These are phyloP conservation scores for Pythium phragmiticola DNA, from an alignment of 352 stramenopile species.

Conservation along the genomic window DNA sequence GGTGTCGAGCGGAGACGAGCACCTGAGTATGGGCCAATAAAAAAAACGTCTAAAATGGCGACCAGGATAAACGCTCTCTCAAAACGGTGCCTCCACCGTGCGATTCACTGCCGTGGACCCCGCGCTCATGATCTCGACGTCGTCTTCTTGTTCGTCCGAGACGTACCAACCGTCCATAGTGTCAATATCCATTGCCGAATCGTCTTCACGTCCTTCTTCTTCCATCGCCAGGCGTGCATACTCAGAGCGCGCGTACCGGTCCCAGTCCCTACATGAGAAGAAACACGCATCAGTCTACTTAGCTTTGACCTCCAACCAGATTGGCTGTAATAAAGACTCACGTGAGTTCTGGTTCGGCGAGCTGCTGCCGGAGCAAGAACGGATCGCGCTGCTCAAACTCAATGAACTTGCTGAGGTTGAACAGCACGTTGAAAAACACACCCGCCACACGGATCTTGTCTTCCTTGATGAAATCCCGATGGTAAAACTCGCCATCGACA, in stretches of 20 bases:
- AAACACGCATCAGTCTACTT: background rate
- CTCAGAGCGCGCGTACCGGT: constrained; percentile 96
- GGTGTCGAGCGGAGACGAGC: no score
- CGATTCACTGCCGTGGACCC: constrained; percentile 30
- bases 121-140: constrained; percentile 48
- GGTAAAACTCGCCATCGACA: constrained; percentile 77
- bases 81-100: constrained; percentile 76
- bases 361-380: constrained; percentile 94
- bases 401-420: constrained; percentile 99
- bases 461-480: constrained; percentile 75
- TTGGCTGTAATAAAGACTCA: constrained; percentile 22
- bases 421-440: constrained; percentile 98
- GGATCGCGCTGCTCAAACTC: constrained; percentile 98
- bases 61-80: constrained; percentile 4
- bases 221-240: constrained; percentile 97
- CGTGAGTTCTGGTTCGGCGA: constrained; percentile 87
- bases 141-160: constrained; percentile 76
- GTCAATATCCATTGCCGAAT: constrained; percentile 88
- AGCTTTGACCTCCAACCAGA: background rate
- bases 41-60: constrained; percentile 21
- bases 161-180: constrained; percentile 90
- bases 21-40: no score
- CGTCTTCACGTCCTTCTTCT: constrained; percentile 92
- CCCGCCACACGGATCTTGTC: constrained; percentile 92
- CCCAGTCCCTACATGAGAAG: constrained; percentile 90